Conservation (phyloP, 495 filamentous ascomycete species). For the Penicillium chermesinum region DNA sequence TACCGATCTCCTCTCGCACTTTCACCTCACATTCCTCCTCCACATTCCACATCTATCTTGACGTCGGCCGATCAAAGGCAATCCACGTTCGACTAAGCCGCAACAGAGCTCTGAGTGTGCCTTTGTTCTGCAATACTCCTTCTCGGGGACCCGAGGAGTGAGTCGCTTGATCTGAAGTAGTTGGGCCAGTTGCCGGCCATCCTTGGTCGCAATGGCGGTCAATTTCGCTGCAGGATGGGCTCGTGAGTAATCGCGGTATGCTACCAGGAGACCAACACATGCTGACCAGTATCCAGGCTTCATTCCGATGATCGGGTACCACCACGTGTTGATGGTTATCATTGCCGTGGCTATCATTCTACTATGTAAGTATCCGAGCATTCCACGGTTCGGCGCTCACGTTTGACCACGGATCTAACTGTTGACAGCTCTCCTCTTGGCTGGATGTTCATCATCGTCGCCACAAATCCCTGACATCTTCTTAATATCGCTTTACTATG, state of each 20-base stretch:
- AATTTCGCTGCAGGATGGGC: slow-evolving; percentile 23
- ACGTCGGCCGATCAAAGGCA: slow-evolving; percentile 5
- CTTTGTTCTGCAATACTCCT: slow-evolving; percentile 28
- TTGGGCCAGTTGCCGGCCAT: slow-evolving; percentile 9
- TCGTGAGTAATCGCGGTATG: slow-evolving; percentile 23
- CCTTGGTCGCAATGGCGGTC: slow-evolving; percentile 25
- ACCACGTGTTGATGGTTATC: slow-evolving; percentile 97
- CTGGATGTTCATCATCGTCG: slow-evolving; percentile 65
- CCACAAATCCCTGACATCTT: slow-evolving; percentile 65
- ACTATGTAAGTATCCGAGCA: slow-evolving; percentile 64
- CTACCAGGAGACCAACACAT: background rate
- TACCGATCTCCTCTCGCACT: slow-evolving; percentile 8
- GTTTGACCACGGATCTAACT: slow-evolving; percentile 17
- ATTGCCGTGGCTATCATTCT: slow-evolving; percentile 92
- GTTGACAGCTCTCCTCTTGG: slow-evolving; percentile 54
- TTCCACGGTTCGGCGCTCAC: background rate
- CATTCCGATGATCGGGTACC: slow-evolving; percentile 93
- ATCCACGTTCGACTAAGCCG: background rate
- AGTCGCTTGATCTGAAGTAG: slow-evolving; percentile 24
- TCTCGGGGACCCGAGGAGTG: slow-evolving; percentile 47
- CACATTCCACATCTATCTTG: slow-evolving; percentile 28
- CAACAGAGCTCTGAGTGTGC: slow-evolving; percentile 4
- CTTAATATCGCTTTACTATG: slow-evolving; percentile 66
- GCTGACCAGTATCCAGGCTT: slow-evolving; percentile 52
- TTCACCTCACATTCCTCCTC: slow-evolving; percentile 17